Evolutionary conservation across 2,329 filamentous ascomycete species (phyloP).

Genomic region (Epichloe aotearoae): DNA sequence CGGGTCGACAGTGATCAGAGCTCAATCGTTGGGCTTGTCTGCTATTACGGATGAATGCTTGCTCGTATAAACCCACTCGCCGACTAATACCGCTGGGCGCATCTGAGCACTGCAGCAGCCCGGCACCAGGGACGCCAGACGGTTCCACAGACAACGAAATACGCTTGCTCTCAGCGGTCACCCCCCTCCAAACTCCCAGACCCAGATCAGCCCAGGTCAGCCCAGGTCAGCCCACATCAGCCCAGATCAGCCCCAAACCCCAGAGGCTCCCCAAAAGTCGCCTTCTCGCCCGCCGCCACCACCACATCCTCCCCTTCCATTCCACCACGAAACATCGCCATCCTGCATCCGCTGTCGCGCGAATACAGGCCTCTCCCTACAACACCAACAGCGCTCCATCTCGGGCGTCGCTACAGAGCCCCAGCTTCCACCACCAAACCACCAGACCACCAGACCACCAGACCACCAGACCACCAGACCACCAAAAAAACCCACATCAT

Average conservation of each 20-base stretch:
- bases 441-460: neutral
- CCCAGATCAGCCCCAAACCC: neutral
- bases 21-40: no score
- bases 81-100: no score
- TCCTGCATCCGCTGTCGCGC: conserved; percentile 3
- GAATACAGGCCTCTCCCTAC: conserved; percentile 5
- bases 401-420: conserved; percentile 1
- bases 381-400: conserved; percentile 10
- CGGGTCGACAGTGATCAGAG: no score
- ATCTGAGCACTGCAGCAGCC: no score
- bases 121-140: no score
- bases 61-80: no score
- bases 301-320: neutral
- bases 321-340: conserved; percentile 6
- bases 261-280: conserved; percentile 5
- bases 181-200: neutral
- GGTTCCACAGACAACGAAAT: no score
- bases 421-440: conserved; percentile 1
- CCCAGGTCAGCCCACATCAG: neutral
- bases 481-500: conserved; percentile 16
- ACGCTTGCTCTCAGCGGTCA: neutral
- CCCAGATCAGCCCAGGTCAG: neutral
- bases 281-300: neutral
- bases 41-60: no score
- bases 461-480: neutral